Conservation (phyloP, 768 basidiomycete genomes). For the Calocybe indica region DNA sequence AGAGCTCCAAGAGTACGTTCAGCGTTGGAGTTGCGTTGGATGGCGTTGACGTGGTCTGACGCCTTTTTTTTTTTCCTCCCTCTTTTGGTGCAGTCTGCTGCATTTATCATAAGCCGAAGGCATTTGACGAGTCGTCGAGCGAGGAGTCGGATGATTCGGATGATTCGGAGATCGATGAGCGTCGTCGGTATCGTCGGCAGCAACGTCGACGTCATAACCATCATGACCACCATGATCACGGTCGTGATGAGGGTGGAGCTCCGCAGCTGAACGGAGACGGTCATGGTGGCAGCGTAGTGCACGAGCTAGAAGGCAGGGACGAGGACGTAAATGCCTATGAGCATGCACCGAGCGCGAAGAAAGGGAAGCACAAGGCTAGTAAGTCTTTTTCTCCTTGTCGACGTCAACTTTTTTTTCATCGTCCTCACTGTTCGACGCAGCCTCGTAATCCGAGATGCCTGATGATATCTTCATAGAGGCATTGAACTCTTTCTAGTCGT, state of each 20-base stretch:
- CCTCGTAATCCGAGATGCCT: too few relatives aligned
- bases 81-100: conserved; percentile 72
- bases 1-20: conserved; percentile 87
- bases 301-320: conserved; percentile 18
- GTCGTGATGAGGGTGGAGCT: conserved; percentile 4
- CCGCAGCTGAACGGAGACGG: conserved; percentile 1
- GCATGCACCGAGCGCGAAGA: conserved; percentile 25
- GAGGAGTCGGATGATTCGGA: conserved; percentile 53
- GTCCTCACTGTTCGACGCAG: not conserved
- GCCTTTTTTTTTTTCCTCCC: not conserved
- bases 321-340: conserved; percentile 47
- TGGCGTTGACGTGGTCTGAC: not conserved
- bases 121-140: conserved; percentile 79
- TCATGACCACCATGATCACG: conserved; percentile 7
- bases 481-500: too few relatives aligned
- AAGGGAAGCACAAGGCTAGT: conserved; percentile 27
- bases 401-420: not conserved
- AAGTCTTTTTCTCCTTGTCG: not conserved
- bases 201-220: conserved; percentile 4
- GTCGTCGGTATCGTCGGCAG: conserved; percentile 10
- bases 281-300: conserved; percentile 8
- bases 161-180: conserved; percentile 26
- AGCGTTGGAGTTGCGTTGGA: not conserved
- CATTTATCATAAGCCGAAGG: conserved; percentile 81
- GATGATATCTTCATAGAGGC: too few relatives aligned